Base-by-base conservation (phyloP, 2,329 filamentous ascomycete genomes). In the Paecilomyces sp. region DNA sequence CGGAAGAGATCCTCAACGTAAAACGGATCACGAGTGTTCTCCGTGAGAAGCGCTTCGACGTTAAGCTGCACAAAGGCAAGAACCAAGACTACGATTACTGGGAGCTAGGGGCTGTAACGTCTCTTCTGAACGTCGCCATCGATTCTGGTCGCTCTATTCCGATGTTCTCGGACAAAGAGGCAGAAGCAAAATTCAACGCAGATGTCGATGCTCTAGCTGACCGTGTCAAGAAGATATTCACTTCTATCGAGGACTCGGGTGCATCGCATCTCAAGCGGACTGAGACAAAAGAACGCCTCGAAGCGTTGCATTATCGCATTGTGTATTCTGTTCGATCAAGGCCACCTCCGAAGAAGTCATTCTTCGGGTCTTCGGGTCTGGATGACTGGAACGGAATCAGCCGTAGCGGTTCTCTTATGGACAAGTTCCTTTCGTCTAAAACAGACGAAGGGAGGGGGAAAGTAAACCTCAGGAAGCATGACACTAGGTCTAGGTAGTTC, bases 281-380 rank as follows among this genome's bases (percentile, higher is more conserved):
- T 31, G 86, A 95, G 68, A 86, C 89, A 12, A 96, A 96, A 74
- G 86, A 86, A 58, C 81, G 83, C 11, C 80, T 96, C 47, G 89
- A 95, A 67, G 82, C 86, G 60, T 77, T 96, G n/a, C 83, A 87
- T 60, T 86, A 89, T 67, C 85, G 92, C 58, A 79, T 97, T 13
- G 76, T 86, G 54, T 86, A 88, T 70, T 83, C 85, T 2, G 87
- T 93, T 55, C 82, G 91, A 55, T 89, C 89, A 11, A 83, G 82
- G 65, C 80, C 79, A 54, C 81, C 77, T 56, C 79, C 79, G 11
- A 85, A 82, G 67, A 79, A 78, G 60, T 82, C 67, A 1, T 60
- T 74, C 13, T 79, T 79, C 62, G 68, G 72, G 13, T 59, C 66
- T 11, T 64, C 58, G 22, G 62, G 54, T 3, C 30, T 51, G 7